Conservation (phyloP, 805 yeast genomes). For the Ascoidea tarda region DNA sequence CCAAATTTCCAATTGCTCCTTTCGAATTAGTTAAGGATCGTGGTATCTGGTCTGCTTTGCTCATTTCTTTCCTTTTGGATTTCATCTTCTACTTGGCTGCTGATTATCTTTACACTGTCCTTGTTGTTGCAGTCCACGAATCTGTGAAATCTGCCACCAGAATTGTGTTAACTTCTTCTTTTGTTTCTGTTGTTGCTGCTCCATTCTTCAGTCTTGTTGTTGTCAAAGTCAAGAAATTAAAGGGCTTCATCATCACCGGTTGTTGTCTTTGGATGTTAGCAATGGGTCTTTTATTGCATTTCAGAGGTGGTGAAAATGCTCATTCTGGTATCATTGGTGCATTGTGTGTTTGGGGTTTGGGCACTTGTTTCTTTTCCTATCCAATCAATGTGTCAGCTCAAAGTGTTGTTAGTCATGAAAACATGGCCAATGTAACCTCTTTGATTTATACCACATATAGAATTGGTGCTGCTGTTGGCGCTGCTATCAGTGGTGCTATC, state of each 20-base stretch:
- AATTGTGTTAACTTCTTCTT: conserved; percentile 46
- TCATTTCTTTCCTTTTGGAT: conserved; percentile 42
- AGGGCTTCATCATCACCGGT: conserved; percentile 48
- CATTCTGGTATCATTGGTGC: conserved; percentile 51
- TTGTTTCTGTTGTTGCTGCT: conserved; percentile 49
- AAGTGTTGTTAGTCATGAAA: conserved; percentile 44
- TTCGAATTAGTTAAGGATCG: conserved; percentile 44
- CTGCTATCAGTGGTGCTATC: conserved; percentile 52
- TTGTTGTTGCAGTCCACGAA: conserved; percentile 49
- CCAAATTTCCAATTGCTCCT: conserved; percentile 54
- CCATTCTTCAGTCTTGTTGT: conserved; percentile 42
- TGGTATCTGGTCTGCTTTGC: conserved; percentile 61
- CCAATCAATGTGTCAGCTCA: conserved; percentile 48
- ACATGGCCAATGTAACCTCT: conserved; percentile 49
- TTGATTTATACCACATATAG: conserved; percentile 42
- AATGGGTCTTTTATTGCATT: conserved; percentile 44
- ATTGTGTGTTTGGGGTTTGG: conserved; percentile 50
- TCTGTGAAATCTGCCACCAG: conserved; percentile 50
- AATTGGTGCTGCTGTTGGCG: conserved; percentile 52
- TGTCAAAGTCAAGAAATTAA: conserved; percentile 33
- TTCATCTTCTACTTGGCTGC: conserved; percentile 57
- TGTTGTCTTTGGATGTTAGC: conserved; percentile 41
- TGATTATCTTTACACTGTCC: conserved; percentile 53
- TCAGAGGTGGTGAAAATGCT: conserved; percentile 35
- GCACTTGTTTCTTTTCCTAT: conserved; percentile 62